phyloP scores from a whole-genome alignment of 257 asterid genomes.

The Solanum chmielewskii region DNA sequence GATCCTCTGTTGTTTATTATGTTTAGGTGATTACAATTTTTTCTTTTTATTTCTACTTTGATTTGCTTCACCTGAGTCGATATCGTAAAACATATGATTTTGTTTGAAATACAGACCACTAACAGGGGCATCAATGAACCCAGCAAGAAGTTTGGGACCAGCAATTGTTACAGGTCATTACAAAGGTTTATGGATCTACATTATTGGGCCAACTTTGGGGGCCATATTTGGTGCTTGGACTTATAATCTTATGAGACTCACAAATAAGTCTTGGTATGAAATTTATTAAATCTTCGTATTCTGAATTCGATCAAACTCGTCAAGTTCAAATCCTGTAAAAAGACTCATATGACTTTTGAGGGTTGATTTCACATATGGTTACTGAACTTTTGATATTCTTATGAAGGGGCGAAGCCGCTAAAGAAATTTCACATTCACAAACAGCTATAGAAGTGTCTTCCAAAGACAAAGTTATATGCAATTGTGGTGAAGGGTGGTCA shows the following conservation, averaged over 20 bases:
- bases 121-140: conserved; percentile 34
- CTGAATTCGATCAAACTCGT: not conserved
- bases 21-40: not conserved
- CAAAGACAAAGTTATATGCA: not conserved
- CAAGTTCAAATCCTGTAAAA: not conserved
- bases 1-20: not conserved
- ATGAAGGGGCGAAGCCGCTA: not conserved
- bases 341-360: no score
- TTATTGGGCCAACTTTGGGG: conserved; percentile 20
- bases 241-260: conserved; percentile 5
- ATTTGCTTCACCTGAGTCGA: not conserved
- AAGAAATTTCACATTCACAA: not conserved
- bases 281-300: not conserved
- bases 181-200: conserved; percentile 18
- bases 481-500: conserved; percentile 8
- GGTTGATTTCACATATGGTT: not conserved
- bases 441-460: not conserved
- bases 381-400: not conserved
- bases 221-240: conserved; percentile 24
- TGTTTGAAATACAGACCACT: conserved; percentile 11
- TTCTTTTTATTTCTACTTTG: no score
- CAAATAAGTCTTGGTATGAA: not conserved
- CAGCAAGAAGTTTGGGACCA: conserved; percentile 38
- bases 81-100: not conserved
- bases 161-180: conserved; percentile 17